Evolutionary conservation across 768 basidiomycete genomes (phyloP).

Genomic region (Boletus rufocinnamomeus): DNA sequence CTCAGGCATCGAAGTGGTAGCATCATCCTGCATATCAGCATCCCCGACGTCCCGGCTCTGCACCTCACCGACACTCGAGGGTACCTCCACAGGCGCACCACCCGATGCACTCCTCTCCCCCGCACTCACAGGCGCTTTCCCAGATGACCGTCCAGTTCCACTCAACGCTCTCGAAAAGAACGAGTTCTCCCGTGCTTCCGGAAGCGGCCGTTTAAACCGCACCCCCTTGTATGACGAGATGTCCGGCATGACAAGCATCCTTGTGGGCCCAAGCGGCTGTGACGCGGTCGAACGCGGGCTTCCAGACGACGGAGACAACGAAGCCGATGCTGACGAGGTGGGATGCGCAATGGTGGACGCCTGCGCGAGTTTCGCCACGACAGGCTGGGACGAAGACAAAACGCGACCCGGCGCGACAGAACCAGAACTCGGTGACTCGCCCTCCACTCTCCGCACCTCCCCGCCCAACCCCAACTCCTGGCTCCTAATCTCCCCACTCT

Average conservation of each 20-base stretch:
- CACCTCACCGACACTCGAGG: background rate
- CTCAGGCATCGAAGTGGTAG: background rate
- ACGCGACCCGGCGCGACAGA: background rate
- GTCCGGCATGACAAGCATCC: conserved; percentile 24
- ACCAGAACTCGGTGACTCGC: background rate
- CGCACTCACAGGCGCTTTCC: background rate
- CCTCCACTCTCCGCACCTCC: background rate
- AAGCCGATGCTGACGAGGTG: background rate
- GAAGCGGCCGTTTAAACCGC: conserved; percentile 23
- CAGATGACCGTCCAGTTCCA: background rate
- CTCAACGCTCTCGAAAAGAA: conserved; percentile 31
- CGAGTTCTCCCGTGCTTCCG: conserved; percentile 13
- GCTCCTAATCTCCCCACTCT: conserved; percentile 23
- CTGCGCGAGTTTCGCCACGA: background rate
- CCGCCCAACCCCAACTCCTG: background rate
- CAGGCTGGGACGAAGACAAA: background rate
- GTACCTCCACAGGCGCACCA: background rate
- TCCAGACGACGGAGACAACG: background rate
- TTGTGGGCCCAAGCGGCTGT: background rate
- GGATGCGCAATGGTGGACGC: background rate
- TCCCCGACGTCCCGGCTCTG: background rate
- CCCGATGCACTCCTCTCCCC: background rate
- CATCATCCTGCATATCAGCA: conserved; percentile 10
- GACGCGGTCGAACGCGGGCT: conserved; percentile 2
- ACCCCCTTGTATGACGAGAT: conserved; percentile 26